A percentile compares a stretch with the other conserved stretches of the same genome.
Evolutionary conservation across 2,329 filamentous ascomycete genomes (phyloP).

Genomic region (Penicillium sp.): DNA sequence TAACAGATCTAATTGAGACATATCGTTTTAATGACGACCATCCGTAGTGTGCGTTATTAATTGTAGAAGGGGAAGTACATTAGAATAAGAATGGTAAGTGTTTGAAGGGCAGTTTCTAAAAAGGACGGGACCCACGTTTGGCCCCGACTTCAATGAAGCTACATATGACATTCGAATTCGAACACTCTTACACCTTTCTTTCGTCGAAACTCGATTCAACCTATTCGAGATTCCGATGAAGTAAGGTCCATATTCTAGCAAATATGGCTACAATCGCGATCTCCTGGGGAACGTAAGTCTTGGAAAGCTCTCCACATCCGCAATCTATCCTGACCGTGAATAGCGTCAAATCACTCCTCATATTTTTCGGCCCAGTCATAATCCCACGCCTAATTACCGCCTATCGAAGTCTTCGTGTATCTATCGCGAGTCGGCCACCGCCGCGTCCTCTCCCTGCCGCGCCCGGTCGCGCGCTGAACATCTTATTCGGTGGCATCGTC

Average conservation of each 20-base stretch:
- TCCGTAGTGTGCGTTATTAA: not conserved
- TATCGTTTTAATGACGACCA: not conserved
- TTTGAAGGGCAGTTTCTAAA: not conserved
- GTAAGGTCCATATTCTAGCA: not conserved
- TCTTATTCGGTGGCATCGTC: slow-evolving; percentile 55
- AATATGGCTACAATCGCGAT: slow-evolving; percentile 33
- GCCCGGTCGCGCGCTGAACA: slow-evolving; percentile 44
- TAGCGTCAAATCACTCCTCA: slow-evolving; percentile 45
- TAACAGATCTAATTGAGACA: not conserved
- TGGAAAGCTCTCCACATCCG: not conserved
- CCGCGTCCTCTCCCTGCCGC: slow-evolving; percentile 38
- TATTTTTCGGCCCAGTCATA: slow-evolving; percentile 46
- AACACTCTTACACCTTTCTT: not conserved
- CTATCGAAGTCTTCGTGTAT: slow-evolving; percentile 37
- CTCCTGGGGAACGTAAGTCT: slow-evolving; percentile 36
- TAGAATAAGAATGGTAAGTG: not conserved
- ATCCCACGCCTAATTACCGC: slow-evolving; percentile 42
- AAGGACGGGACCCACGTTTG: slow-evolving; percentile 3
- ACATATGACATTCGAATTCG: not conserved
- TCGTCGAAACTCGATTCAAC: not conserved
- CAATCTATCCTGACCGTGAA: slow-evolving; percentile 11
- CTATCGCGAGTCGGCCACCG: slow-evolving; percentile 38
- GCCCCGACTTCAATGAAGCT: slow-evolving; percentile 4
- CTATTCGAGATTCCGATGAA: slow-evolving; percentile 1
- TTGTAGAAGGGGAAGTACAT: not conserved